A percentile compares a stretch with the other conserved stretches of the same genome.
Conservation (phyloP, 148 eudicot genomes). For the Rhododendron mucronatum region DNA sequence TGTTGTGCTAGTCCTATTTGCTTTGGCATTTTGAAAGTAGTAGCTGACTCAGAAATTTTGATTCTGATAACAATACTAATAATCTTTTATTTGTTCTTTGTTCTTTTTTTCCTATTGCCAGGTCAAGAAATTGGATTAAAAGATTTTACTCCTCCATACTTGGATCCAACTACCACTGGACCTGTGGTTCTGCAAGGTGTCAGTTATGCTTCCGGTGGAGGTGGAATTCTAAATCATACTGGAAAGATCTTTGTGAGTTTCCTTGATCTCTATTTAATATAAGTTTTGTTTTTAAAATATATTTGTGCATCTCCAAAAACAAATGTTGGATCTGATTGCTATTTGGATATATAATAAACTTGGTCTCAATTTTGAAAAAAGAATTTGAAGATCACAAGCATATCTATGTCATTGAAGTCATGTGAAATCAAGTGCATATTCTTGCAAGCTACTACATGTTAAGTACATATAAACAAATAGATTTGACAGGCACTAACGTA, state of each 20-base stretch:
- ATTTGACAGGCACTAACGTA: neutral
- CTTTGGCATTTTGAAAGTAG: neutral
- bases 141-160: conserved; percentile 62
- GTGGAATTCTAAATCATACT: conserved; percentile 72
- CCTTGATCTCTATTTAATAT: neutral
- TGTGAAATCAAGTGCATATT: neutral
- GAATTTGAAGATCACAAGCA: neutral
- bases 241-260: conserved; percentile 71
- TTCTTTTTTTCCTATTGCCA: conserved; percentile 13
- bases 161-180: conserved; percentile 78
- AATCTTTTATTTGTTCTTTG: neutral
- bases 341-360: neutral
- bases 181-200: conserved; percentile 56
- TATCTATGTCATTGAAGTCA: neutral
- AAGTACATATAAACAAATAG: neutral
- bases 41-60: neutral
- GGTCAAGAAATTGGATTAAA: conserved; percentile 60
- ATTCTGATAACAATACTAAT: neutral
- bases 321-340: neutral
- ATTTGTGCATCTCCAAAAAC: neutral
- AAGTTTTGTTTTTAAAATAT: neutral
- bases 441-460: neutral
- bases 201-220: conserved; percentile 93
- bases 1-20: neutral
- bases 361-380: neutral